These are phyloP conservation scores for Acrocalymma vagum DNA, from an alignment of 2,329 filamentous ascomycete genomes.

Conservation along the genomic window DNA sequence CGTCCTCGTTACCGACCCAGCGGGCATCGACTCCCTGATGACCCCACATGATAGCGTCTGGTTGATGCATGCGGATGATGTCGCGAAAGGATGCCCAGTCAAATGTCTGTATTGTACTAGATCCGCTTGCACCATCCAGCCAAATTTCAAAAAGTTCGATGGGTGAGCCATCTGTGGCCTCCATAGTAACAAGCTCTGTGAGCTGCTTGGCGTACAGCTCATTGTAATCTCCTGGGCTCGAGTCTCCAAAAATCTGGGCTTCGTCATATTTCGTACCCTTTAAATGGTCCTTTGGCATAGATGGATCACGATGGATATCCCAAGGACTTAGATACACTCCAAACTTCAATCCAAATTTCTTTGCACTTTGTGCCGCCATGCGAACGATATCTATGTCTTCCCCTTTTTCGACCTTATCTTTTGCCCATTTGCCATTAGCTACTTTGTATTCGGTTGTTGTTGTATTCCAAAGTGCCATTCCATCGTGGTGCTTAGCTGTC, in stretches of 20 bases:
- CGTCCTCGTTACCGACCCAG: constrained; percentile 25
- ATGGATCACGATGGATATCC: constrained; percentile 49
- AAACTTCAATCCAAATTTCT: constrained; percentile 44
- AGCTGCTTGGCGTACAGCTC: constrained; percentile 32
- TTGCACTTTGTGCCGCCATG: constrained; percentile 42
- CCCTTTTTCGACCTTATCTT: constrained; percentile 28
- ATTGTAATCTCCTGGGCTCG: constrained; percentile 42
- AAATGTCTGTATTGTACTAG: constrained; percentile 21
- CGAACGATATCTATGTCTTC: constrained; percentile 41
- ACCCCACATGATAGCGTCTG: constrained; percentile 22
- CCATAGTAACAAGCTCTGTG: constrained; percentile 17
- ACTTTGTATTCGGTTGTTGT: constrained; percentile 45
- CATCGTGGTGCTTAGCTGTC: constrained; percentile 49
- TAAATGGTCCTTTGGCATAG: constrained; percentile 45
- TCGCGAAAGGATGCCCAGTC: constrained; percentile 20
- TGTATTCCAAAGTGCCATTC: constrained; percentile 48
- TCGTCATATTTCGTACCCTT: constrained; percentile 42
- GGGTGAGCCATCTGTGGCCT: constrained; percentile 9
- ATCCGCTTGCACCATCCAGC: constrained; percentile 24
- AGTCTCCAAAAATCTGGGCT: constrained; percentile 46
- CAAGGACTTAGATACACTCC: constrained; percentile 48
- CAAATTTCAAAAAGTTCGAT: constrained; percentile 20
- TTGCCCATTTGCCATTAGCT: constrained; percentile 40
- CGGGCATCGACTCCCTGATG: constrained; percentile 24
- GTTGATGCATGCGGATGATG: constrained; percentile 19